Base-by-base conservation (phyloP, 2,329 filamentous ascomycete species). In the Sarocladiaceae sp. region DNA sequence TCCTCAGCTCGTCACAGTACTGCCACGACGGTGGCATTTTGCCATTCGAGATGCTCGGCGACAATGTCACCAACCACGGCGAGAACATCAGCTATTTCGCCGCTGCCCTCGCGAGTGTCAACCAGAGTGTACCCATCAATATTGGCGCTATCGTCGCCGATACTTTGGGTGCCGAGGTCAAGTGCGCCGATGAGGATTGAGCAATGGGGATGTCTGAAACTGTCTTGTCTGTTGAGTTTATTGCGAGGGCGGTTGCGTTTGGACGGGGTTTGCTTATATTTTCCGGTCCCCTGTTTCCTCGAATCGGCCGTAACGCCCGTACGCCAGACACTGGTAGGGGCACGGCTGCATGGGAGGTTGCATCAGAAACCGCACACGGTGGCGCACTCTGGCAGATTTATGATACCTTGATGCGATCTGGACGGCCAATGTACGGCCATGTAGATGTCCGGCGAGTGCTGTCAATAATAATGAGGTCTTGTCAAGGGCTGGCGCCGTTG, bases 21-120 rank as follows among this genome's bases (percentile, higher is more conserved):
- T 74, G 71, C 55, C 84, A 80, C 64, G 65, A 71, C 45, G 66
- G 68, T 43, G 73, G 73, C 34, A 58, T 76, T 2, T 55, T 84
- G 2, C 73, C 78, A 35, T 68, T 84, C 52, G 57, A 70, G 45
- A 69, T 83, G 45, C 58, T 65, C 6, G 79, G 78, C 43, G 68
- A 70, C 45, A 62, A 66, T 23, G 78, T 79, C 48, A 52, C 64
- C 34, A 73, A 74, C 57, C 48, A 70, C 49, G 76, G 73, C 47
- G 55, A 78, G 55, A 59, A 68, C 35, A 61, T 84, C 43, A 57
- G 61, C 29, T 83, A 82, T 61, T 80, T 76, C 48, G 65, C 70
- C 47, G 64, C 72, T 15, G 76, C 78, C 18, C 69, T 84, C 20
- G 65, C 63, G 47, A 63, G 67, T 34, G 68, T 64, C 48, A 73